Evolutionary conservation across 2,329 filamentous ascomycete species (phyloP).

Genomic region (Plenodomus biglobosus): DNA sequence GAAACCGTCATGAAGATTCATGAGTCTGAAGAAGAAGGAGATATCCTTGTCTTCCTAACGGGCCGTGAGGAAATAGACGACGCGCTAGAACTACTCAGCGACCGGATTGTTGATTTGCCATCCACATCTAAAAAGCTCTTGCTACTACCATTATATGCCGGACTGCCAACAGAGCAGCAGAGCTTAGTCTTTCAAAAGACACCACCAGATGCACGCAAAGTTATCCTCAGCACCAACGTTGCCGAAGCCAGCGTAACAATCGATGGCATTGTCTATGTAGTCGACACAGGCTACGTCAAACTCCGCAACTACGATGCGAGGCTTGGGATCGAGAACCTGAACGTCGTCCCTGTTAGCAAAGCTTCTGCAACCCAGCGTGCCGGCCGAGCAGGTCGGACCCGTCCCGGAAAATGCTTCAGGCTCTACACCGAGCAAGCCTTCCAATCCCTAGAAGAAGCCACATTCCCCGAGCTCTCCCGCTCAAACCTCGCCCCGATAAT

Average conservation of each 20-base stretch:
- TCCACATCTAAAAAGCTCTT: conserved; percentile 62
- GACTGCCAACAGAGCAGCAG: conserved; percentile 85
- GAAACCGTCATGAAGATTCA: conserved; percentile 88
- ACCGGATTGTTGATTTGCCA: conserved; percentile 66
- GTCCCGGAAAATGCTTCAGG: conserved; percentile 89
- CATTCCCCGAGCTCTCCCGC: conserved; percentile 86
- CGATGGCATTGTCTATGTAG: conserved; percentile 84
- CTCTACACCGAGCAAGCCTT: conserved; percentile 82
- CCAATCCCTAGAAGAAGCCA: conserved; percentile 66
- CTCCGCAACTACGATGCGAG: conserved; percentile 79
- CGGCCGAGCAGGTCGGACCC: conserved; percentile 85
- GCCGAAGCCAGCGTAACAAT: conserved; percentile 95
- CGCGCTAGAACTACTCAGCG: conserved; percentile 75
- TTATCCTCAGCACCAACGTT: conserved; percentile 93
- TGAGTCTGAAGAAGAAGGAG: conserved; percentile 74
- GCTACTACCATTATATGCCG: conserved; percentile 82
- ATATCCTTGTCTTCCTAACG: conserved; percentile 88
- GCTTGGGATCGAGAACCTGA: conserved; percentile 86
- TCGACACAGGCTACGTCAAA: conserved; percentile 91
- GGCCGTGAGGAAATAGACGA: conserved; percentile 91
- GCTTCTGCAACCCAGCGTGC: conserved; percentile 91
- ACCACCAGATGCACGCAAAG: conserved; percentile 80
- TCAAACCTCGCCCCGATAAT: conserved; percentile 87
- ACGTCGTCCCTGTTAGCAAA: conserved; percentile 79
- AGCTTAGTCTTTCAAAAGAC: conserved; percentile 91